phyloP scores from a whole-genome alignment of 1,284 basidiomycete genomes.

The Ganoderma leucocontextum region DNA sequence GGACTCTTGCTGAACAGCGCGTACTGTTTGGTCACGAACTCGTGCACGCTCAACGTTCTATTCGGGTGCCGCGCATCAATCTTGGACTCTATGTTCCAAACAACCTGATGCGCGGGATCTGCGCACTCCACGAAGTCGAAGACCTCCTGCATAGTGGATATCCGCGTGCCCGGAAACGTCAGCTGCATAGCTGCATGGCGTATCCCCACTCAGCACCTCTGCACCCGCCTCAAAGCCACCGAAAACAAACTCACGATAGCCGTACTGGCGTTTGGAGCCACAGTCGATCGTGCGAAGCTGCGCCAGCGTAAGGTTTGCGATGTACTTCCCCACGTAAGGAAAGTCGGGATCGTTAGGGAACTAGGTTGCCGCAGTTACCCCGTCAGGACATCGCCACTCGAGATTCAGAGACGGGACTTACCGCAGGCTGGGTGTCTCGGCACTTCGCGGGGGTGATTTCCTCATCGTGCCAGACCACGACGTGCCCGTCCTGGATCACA shows the following conservation, averaged over 20 bases:
- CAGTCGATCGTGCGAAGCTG: conserved; percentile 83
- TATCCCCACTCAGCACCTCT: conserved; percentile 8
- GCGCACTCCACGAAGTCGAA: conserved; percentile 81
- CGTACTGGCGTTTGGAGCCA: conserved; percentile 68
- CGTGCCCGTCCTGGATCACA: conserved; percentile 66
- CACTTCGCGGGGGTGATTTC: conserved; percentile 70
- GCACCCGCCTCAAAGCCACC: conserved; percentile 1
- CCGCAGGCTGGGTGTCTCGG: conserved; percentile 68
- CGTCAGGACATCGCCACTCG: neutral
- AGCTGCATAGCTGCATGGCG: conserved; percentile 61
- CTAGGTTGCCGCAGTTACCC: conserved; percentile 42
- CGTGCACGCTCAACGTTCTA: conserved; percentile 64
- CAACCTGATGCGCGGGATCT: conserved; percentile 63
- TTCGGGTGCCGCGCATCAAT: conserved; percentile 66
- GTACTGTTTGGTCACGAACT: conserved; percentile 73
- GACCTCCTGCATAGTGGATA: conserved; percentile 77
- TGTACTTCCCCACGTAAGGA: conserved; percentile 78
- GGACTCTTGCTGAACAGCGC: conserved; percentile 62
- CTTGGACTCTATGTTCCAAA: conserved; percentile 86
- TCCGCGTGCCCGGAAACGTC: conserved; percentile 69
- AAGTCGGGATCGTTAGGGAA: conserved; percentile 62
- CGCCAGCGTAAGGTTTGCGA: conserved; percentile 80
- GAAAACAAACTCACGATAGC: conserved; percentile 61
- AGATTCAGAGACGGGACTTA: conserved; percentile 45
- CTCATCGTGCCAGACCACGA: conserved; percentile 85